A percentile compares a stretch with the other conserved stretches of the same genome.
phyloP scores from a whole-genome alignment of 345 rosid species.

The Melaleuca quinquenervia region DNA sequence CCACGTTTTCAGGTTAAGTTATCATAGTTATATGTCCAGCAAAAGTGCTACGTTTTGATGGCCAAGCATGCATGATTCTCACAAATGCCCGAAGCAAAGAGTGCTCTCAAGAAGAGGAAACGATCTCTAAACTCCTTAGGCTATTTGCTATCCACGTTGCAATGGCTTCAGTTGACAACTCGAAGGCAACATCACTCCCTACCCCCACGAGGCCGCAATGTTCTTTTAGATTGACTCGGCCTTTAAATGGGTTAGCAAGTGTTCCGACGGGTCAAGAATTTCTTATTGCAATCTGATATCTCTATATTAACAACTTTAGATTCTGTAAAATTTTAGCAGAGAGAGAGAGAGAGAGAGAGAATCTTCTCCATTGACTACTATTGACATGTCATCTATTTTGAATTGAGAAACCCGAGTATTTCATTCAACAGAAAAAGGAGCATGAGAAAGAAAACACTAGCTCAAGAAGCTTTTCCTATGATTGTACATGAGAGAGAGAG shows the following conservation, averaged over 20 bases:
- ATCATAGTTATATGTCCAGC: neutral
- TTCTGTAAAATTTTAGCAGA: neutral
- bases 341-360: neutral
- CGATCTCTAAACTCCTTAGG: neutral
- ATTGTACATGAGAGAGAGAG: neutral
- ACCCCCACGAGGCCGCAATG: neutral
- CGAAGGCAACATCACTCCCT: no score
- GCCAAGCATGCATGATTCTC: neutral
- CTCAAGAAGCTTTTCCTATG: neutral
- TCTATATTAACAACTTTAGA: neutral
- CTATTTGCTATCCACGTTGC: neutral
- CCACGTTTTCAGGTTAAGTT: neutral
- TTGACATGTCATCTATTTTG: no score
- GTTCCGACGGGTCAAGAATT: neutral
- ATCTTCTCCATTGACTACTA: neutral
- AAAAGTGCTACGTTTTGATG: neutral
- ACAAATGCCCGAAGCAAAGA: neutral
- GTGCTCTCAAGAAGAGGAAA: neutral
- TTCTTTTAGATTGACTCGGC: neutral
- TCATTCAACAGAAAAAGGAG: neutral
- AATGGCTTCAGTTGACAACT: neutral
- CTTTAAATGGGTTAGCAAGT: neutral
- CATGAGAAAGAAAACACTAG: neutral
- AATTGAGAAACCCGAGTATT: no score
- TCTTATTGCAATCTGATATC: neutral